These are phyloP conservation scores for Volvariella surrecta DNA, from an alignment of 1,284 basidiomycete genomes.

Conservation along the genomic window DNA sequence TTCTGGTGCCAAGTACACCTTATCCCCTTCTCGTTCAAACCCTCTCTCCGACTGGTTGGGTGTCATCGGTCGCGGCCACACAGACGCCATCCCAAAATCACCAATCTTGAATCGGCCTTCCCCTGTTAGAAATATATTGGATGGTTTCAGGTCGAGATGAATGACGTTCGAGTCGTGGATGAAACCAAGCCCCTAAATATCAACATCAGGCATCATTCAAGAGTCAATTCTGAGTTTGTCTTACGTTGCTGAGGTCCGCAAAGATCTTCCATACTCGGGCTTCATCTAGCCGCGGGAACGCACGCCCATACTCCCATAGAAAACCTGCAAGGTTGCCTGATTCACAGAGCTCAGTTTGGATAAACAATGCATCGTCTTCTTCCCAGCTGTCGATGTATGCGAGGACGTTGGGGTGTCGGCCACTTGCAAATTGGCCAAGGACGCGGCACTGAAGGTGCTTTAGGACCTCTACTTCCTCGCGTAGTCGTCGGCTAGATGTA, in stretches of 20 bases:
- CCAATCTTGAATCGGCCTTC: slow-evolving; percentile 94
- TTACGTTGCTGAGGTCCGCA: slow-evolving; percentile 82
- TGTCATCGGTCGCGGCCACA: slow-evolving; percentile 61
- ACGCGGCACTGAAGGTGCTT: slow-evolving; percentile 59
- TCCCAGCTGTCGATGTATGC: slow-evolving; percentile 97
- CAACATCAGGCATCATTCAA: slow-evolving; percentile 14
- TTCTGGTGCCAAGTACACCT: slow-evolving; percentile 97
- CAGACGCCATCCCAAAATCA: slow-evolving; percentile 95
- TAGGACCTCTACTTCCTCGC: slow-evolving; percentile 94
- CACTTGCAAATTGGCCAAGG: slow-evolving; percentile 17
- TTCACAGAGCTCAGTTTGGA: slow-evolving; percentile 93
- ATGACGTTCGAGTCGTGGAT: slow-evolving; percentile 87
- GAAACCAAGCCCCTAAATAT: slow-evolving; percentile 72
- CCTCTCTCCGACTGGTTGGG: slow-evolving; percentile 34
- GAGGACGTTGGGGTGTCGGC: slow-evolving; percentile 72
- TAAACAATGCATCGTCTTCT: slow-evolving; percentile 83
- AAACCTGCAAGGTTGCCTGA: slow-evolving; percentile 89
- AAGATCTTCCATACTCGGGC: slow-evolving; percentile 96
- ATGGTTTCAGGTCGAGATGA: slow-evolving; percentile 97
- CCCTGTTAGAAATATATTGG: slow-evolving; percentile 90
- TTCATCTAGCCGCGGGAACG: slow-evolving; percentile 84
- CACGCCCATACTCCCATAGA: slow-evolving; percentile 87
- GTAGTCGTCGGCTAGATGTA: slow-evolving; percentile 64
- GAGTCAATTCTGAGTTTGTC: slow-evolving; percentile 23
- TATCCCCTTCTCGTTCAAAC: slow-evolving; percentile 94